phyloP scores from a whole-genome alignment of 345 rosid species.

The Raphanus raphanistrum region DNA sequence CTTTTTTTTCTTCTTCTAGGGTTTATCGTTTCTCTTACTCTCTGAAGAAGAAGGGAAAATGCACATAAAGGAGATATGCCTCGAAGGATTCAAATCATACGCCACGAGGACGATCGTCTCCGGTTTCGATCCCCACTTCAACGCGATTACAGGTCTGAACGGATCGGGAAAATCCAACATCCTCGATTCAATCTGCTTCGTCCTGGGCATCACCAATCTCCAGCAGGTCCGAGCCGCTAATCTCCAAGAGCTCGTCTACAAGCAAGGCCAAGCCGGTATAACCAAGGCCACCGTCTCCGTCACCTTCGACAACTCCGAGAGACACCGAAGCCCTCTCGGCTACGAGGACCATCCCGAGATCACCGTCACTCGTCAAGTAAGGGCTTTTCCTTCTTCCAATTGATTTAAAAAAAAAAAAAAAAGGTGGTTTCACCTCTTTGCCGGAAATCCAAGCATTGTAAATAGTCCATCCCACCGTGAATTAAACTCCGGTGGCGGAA shows the following conservation, averaged over 20 bases:
- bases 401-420: too few species aligned
- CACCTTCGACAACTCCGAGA: slow-evolving; percentile 81
- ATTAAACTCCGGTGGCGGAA: too few species aligned
- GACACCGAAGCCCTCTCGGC: slow-evolving; percentile 82
- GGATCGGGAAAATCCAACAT: slow-evolving; percentile 99
- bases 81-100: slow-evolving; percentile 96
- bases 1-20: background rate
- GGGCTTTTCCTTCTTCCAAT: background rate
- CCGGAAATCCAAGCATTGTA: too few species aligned
- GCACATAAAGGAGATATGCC: slow-evolving; percentile 83
- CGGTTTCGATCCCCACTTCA: slow-evolving; percentile 91
- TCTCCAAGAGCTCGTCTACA: slow-evolving; percentile 97
- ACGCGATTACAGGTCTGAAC: slow-evolving; percentile 93
- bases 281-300: slow-evolving; percentile 93
- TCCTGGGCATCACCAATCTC: slow-evolving; percentile 93
- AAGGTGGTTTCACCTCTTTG: too few species aligned
- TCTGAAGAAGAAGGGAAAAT: slow-evolving; percentile 37
- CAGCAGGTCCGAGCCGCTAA: slow-evolving; percentile 98
- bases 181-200: slow-evolving; percentile 96
- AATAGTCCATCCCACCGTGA: too few species aligned
- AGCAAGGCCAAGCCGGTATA: slow-evolving; percentile 99
- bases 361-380: slow-evolving; percentile 88
- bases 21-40: background rate
- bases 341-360: slow-evolving; percentile 85
- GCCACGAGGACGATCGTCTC: slow-evolving; percentile 93